Evolutionary conservation across 1,284 basidiomycete genomes (phyloP), one percentile per base, ranked within the genome.

Genomic region (Anthracocystis walkeri): DNA sequence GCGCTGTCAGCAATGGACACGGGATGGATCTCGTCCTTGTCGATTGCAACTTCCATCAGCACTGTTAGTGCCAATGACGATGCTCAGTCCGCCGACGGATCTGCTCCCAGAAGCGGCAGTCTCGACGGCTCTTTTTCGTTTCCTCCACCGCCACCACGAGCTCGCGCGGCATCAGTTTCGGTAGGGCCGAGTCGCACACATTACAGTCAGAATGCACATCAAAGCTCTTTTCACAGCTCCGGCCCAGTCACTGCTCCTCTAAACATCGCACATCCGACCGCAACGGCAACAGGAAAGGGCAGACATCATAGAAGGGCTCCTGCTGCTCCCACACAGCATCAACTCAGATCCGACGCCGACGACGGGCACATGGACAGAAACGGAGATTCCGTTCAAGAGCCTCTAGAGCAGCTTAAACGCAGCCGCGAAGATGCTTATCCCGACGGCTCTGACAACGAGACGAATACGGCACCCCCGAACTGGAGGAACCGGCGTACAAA

Each of bases 21-120:
- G 20, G 52, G 58, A 29, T 65, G 63, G 63, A 50, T 45, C 12
- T 58, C 56, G 14, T 58, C 56, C 31, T 23, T 65, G 51, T 58
- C 63, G 14, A 25, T 54, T n/a, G 51, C 51, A 38, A 52, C 44
- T 18, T 49, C 56, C 7, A 25, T 54, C n/a, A 27, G 50, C 7
- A 50, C 33, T 27, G 42, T 44, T 7, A 45, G 27, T 23, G 27
- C 33, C 2, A 18, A 33, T 3, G 51, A 50, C 20, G n/a, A 25
- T 27, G 10, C 8, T 0, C n/a, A 5, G 2, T 20, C 18, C 0
- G n/a, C n/a, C 18, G 48, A 49, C 48, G 10, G 14, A 1, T 33
- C 31, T 11, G 48, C 29, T 27, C 48, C 31, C 11, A 20, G 23
- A 48, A 18, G 46, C 29, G 23, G 44, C 23, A 46, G 44, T 25